phyloP scores from a whole-genome alignment of 169 alveolate species.

The Plasmodium gaboni region DNA sequence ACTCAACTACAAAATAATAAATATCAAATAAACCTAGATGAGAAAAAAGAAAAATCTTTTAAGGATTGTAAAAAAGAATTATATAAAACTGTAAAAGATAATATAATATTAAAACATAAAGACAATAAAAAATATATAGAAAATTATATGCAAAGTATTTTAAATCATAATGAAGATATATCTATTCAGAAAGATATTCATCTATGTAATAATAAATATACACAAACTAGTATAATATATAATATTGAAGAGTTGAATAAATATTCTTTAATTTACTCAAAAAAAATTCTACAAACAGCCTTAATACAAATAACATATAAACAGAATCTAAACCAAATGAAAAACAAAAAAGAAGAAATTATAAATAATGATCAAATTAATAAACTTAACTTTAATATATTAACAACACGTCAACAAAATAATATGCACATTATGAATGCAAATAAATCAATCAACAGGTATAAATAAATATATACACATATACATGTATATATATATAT shows the following conservation, averaged over 20 bases:
- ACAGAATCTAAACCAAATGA: slow-evolving; percentile 29
- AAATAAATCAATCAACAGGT: slow-evolving; percentile 2
- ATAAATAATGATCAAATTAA: slow-evolving; percentile 12
- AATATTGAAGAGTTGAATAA: slow-evolving; percentile 18
- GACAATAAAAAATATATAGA: slow-evolving; percentile 8
- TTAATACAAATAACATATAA: slow-evolving; percentile 55
- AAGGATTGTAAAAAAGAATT: background rate
- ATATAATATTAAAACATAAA: background rate
- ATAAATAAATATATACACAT: too few relatives aligned
- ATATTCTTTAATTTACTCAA: slow-evolving; percentile 21
- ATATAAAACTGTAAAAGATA: background rate
- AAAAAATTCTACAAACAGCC: slow-evolving; percentile 50
- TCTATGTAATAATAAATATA: background rate
- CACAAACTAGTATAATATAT: slow-evolving; percentile 39
- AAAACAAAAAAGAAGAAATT: background rate
- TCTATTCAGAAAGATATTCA: too few relatives aligned
- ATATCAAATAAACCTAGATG: too few relatives aligned
- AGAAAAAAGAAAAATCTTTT: background rate
- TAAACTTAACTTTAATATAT: background rate
- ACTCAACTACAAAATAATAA: too few relatives aligned
- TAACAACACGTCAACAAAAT: slow-evolving; percentile 10
- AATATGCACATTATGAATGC: slow-evolving; percentile 19
- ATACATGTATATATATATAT: too few relatives aligned
- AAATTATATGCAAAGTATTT: background rate
- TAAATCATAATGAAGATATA: too few relatives aligned